A percentile compares a stretch with the other conserved stretches of the same genome.
Evolutionary conservation across 2,329 filamentous ascomycete species (phyloP).

Genomic region (Fusarium longipes): DNA sequence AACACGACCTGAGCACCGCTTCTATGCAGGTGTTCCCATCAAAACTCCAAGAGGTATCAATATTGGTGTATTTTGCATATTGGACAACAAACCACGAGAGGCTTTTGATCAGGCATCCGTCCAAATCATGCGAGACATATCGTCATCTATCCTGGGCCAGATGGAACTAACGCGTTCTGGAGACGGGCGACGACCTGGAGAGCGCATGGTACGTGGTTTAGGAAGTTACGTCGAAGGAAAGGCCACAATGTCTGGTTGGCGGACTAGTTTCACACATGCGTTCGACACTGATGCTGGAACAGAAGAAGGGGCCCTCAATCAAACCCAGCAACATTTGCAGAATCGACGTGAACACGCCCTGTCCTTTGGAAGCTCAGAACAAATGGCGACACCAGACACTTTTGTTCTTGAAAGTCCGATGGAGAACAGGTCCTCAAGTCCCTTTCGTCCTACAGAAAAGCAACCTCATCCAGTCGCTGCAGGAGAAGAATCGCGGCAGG

Average conservation of each 20-base stretch:
- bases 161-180: slow-evolving; percentile 49
- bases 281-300: slow-evolving; percentile 7
- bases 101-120: slow-evolving; percentile 47
- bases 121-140: slow-evolving; percentile 44
- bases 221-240: slow-evolving; percentile 54
- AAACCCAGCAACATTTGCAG: slow-evolving; percentile 19
- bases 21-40: slow-evolving; percentile 58
- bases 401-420: slow-evolving; percentile 23
- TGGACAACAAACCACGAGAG: slow-evolving; percentile 28
- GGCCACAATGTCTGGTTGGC: slow-evolving; percentile 42
- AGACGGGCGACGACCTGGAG: slow-evolving; percentile 45
- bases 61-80: slow-evolving; percentile 55
- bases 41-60: slow-evolving; percentile 54
- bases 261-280: slow-evolving; percentile 13
- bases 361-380: background rate
- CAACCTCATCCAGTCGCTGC: background rate
- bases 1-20: slow-evolving; percentile 44
- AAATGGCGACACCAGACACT: background rate
- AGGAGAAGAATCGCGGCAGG: slow-evolving; percentile 13
- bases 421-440: background rate
- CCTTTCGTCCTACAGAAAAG: background rate
- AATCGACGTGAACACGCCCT: background rate
- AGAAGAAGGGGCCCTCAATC: slow-evolving; percentile 26
- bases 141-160: slow-evolving; percentile 51
- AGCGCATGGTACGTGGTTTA: slow-evolving; percentile 55